Evolutionary conservation across 176 grass and related monocot species (phyloP).

Genomic region (Avena insularis): DNA sequence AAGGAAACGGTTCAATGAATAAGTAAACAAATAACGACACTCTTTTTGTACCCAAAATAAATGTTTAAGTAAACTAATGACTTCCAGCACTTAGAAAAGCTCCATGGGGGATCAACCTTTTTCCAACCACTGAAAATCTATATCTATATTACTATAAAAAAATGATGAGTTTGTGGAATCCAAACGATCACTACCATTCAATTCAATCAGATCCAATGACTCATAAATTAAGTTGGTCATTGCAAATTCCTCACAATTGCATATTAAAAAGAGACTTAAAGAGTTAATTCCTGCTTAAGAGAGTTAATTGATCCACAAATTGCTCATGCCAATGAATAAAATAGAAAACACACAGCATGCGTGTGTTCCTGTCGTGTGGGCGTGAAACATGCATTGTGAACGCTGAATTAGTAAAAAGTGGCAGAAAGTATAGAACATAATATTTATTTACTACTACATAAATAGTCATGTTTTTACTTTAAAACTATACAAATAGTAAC

Average conservation of each 20-base stretch:
- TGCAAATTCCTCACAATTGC: neutral
- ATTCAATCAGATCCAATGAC: neutral
- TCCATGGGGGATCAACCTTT: neutral
- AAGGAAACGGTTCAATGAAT: neutral
- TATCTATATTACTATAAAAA: neutral
- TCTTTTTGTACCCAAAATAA: neutral
- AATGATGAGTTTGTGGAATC: neutral
- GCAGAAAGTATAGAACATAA: constrained; percentile 1
- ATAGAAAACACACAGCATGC: neutral
- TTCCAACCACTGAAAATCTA: neutral
- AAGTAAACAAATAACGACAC: neutral
- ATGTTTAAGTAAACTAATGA: neutral
- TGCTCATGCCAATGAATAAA: neutral
- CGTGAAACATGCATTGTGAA: too few relatives aligned
- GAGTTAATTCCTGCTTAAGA: neutral
- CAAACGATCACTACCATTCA: neutral
- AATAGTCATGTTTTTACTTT: neutral
- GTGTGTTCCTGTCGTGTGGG: neutral
- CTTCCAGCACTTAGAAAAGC: neutral
- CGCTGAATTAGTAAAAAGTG: neutral
- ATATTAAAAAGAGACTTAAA: neutral
- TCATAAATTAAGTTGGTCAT: neutral
- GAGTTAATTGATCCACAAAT: neutral
- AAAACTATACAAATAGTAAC: neutral
- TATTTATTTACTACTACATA: neutral